Evolutionary conservation across 768 basidiomycete species (phyloP).

Genomic region (Pseudohyphozyma bogoriensis): DNA sequence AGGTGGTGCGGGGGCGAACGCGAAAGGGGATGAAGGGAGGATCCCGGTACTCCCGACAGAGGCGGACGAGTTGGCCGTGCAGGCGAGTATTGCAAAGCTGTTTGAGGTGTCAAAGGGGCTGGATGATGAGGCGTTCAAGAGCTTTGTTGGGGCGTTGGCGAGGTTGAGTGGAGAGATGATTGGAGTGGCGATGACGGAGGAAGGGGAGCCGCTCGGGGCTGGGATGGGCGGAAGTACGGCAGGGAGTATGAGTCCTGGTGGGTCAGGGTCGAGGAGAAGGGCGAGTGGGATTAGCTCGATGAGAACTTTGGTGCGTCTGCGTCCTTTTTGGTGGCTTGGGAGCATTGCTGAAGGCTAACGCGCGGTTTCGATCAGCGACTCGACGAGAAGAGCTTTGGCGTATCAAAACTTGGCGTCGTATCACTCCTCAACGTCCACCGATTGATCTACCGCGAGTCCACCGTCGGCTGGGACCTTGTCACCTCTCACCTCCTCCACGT

Average conservation of each 20-base stretch:
- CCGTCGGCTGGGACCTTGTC: conserved; percentile 69
- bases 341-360: background rate
- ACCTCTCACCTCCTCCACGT: conserved; percentile 71
- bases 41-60: conserved; percentile 49
- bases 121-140: conserved; percentile 68
- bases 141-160: conserved; percentile 71
- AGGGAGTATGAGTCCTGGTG: background rate
- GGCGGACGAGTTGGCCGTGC: conserved; percentile 63
- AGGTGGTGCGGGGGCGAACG: conserved; percentile 4
- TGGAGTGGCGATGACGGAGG: conserved; percentile 52
- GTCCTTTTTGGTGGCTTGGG: background rate
- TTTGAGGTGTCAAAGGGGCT: conserved; percentile 78
- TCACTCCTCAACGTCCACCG: conserved; percentile 75
- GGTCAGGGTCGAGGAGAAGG: conserved; percentile 48
- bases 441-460: conserved; percentile 59
- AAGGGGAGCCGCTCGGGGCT: too few species aligned
- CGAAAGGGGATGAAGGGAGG: background rate
- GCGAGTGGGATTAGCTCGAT: conserved; percentile 76
- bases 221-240: background rate
- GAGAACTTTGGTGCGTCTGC: conserved; percentile 52
- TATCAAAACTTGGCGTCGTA: conserved; percentile 70
- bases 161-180: conserved; percentile 86
- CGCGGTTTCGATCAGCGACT: conserved; percentile 48
- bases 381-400: conserved; percentile 72
- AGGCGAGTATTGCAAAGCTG: conserved; percentile 62